These are phyloP conservation scores for Phycomyces blakesleeanus DNA, from an alignment of 192 early-diverging fungal genomes.

Conservation along the genomic window DNA sequence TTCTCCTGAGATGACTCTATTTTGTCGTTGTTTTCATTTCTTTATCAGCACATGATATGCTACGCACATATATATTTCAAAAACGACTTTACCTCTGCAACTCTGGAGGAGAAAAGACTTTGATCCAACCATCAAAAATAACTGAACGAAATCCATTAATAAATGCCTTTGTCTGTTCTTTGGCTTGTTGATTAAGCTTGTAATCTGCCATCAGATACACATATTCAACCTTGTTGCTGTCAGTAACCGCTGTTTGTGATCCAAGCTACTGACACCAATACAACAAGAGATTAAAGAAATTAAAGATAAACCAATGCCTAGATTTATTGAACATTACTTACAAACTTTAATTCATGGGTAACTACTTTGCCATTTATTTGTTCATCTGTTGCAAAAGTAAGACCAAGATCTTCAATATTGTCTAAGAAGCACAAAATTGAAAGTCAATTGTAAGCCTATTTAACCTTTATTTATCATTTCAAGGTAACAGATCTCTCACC, in stretches of 20 bases:
- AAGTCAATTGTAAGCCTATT: no score
- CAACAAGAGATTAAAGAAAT: not conserved
- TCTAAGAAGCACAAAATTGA: slow-evolving; percentile 9
- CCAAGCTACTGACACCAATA: slow-evolving; percentile 38
- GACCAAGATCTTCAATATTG: slow-evolving; percentile 62
- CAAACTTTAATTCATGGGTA: slow-evolving; percentile 35
- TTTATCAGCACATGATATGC: no score
- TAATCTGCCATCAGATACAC: slow-evolving; percentile 75
- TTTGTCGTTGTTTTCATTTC: not conserved
- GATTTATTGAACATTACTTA: slow-evolving; percentile 23
- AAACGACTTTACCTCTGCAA: slow-evolving; percentile 51
- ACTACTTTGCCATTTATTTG: slow-evolving; percentile 49
- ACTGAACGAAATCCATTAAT: slow-evolving; percentile 66
- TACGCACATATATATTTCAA: not conserved
- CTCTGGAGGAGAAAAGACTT: slow-evolving; percentile 86
- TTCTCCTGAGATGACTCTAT: slow-evolving; percentile 57
- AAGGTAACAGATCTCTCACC: no score
- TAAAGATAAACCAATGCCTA: slow-evolving; percentile 42
- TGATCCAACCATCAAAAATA: slow-evolving; percentile 76
- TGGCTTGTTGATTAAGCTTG: slow-evolving; percentile 65
- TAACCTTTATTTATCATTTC: no score
- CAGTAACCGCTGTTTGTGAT: slow-evolving; percentile 53
- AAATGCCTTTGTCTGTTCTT: slow-evolving; percentile 68
- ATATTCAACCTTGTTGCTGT: slow-evolving; percentile 62
- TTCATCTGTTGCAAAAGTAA: slow-evolving; percentile 59